A percentile compares a stretch with the other conserved stretches of the same genome.
Conservation (phyloP, 257 asterid species). For the Echium plantagineum region DNA sequence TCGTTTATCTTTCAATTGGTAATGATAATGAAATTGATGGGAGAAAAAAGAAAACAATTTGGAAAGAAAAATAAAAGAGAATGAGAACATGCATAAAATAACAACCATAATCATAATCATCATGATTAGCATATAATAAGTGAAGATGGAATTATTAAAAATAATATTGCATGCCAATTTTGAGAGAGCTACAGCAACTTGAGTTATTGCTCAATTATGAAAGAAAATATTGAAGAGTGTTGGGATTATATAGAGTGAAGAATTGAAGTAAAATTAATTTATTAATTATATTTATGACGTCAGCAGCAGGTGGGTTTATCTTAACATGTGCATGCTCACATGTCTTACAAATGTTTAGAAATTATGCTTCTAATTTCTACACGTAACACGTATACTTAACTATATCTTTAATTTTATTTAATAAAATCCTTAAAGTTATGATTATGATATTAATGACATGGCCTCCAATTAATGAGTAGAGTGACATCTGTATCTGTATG, state of each 20-base stretch:
- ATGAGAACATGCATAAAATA: not conserved
- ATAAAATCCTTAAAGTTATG: too few relatives aligned
- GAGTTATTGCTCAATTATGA: not conserved
- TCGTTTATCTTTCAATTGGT: not conserved
- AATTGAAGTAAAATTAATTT: too few relatives aligned
- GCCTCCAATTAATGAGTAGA: too few relatives aligned
- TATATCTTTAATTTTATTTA: too few relatives aligned
- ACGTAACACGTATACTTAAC: too few relatives aligned
- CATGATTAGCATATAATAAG: not conserved
- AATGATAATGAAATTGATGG: slow-evolving; percentile 12
- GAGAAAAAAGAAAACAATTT: not conserved
- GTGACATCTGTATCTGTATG: too few relatives aligned
- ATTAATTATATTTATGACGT: too few relatives aligned
- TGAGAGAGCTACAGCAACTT: not conserved
- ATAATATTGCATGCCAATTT: not conserved
- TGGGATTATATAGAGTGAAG: not conserved
- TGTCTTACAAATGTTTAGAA: too few relatives aligned
- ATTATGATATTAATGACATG: too few relatives aligned
- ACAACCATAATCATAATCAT: not conserved
- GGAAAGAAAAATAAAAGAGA: not conserved
- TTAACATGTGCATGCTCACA: too few relatives aligned
- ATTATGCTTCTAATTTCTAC: too few relatives aligned
- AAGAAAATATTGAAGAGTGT: not conserved
- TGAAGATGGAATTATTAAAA: not conserved
- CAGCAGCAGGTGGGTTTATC: too few relatives aligned